These are phyloP conservation scores for Colletotrichum orbiculare DNA, from an alignment of 2,329 filamentous ascomycete species.

Conservation along the genomic window DNA sequence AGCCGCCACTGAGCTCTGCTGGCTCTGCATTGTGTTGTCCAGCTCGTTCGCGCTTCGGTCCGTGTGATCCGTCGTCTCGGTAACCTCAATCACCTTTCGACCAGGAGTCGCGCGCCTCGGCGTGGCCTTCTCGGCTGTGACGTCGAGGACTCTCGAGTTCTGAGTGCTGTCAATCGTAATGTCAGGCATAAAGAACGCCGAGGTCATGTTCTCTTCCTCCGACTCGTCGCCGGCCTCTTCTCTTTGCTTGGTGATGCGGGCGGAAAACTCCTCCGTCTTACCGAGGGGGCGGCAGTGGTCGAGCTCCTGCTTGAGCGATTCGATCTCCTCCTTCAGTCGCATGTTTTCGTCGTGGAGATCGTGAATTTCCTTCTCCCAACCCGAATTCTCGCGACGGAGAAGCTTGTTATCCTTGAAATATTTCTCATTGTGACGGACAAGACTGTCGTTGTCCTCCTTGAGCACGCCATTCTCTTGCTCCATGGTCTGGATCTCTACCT, in stretches of 20 bases:
- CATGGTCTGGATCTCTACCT: constrained; percentile 51
- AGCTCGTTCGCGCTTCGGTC: constrained; percentile 39
- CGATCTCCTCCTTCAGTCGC: constrained; percentile 60
- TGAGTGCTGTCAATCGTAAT: constrained; percentile 63
- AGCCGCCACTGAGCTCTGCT: constrained; percentile 38
- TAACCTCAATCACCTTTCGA: constrained; percentile 43
- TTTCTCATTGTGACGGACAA: constrained; percentile 65
- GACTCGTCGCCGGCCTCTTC: constrained; percentile 41
- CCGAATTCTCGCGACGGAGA: constrained; percentile 58
- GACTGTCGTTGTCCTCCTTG: constrained; percentile 62
- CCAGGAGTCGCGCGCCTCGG: constrained; percentile 44
- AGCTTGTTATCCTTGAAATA: constrained; percentile 66
- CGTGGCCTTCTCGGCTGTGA: constrained; percentile 25
- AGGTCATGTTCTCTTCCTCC: constrained; percentile 64
- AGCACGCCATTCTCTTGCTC: constrained; percentile 57
- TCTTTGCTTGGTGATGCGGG: constrained; percentile 46
- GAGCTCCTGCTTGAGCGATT: constrained; percentile 57
- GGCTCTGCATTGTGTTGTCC: constrained; percentile 36
- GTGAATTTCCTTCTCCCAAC: constrained; percentile 58
- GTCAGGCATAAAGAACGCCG: constrained; percentile 68
- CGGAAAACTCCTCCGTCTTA: constrained; percentile 49
- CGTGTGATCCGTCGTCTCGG: constrained; percentile 43
- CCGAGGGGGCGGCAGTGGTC: constrained; percentile 53
- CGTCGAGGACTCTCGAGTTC: constrained; percentile 38
- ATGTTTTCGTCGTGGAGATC: constrained; percentile 59